phyloP scores from a whole-genome alignment of 306 rosid species.

The Alnus rubra region DNA sequence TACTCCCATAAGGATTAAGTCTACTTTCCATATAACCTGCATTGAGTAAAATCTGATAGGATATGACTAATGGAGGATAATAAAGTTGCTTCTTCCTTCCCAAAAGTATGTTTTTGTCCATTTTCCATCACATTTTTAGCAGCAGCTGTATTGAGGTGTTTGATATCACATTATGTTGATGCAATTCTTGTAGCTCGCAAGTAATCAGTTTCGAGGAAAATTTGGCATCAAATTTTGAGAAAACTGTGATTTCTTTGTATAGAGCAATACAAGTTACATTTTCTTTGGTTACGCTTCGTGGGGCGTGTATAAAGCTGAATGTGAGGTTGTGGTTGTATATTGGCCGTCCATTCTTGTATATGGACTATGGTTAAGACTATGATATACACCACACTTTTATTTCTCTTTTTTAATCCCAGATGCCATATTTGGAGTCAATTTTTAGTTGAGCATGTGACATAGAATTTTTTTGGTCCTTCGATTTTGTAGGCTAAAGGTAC shows the following conservation, averaged over 20 bases:
- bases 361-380: not conserved
- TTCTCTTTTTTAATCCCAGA: too few species aligned
- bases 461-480: too few species aligned
- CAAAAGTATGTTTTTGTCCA: too few species aligned
- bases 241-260: not conserved
- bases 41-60: not conserved
- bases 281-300: not conserved
- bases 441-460: too few species aligned
- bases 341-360: not conserved
- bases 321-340: not conserved
- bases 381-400: too few species aligned
- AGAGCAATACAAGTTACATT: not conserved
- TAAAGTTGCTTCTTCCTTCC: not conserved
- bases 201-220: not conserved
- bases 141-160: not conserved
- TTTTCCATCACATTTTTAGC: not conserved
- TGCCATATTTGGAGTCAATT: too few species aligned
- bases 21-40: too few species aligned
- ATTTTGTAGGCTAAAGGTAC: too few species aligned
- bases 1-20: constrained; percentile 46
- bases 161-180: not conserved
- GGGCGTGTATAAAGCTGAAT: too few species aligned
- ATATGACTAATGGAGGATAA: not conserved
- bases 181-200: not conserved
- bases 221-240: not conserved